These are phyloP conservation scores for Saitozyma podzolica DNA, from an alignment of 768 basidiomycete species.

Conservation along the genomic window DNA sequence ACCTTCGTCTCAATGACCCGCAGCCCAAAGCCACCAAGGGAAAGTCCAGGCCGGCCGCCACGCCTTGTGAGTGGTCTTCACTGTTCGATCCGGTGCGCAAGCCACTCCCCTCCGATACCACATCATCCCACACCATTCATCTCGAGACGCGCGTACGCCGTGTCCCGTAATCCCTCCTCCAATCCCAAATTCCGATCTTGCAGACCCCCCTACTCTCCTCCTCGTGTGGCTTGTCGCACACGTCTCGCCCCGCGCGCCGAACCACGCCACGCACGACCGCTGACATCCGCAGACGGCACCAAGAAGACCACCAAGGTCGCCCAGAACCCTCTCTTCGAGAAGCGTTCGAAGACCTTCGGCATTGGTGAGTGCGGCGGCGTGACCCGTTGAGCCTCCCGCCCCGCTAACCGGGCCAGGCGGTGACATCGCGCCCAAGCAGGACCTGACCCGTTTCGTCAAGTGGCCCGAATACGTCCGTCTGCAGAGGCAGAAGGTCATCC, in stretches of 20 bases:
- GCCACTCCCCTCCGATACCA: too few relatives aligned
- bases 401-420: conserved; percentile 64
- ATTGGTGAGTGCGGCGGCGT: conserved; percentile 64
- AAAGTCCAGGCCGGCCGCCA: conserved; percentile 53
- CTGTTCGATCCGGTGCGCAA: neutral
- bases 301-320: conserved; percentile 66
- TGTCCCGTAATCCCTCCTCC: too few relatives aligned
- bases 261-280: neutral
- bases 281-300: conserved; percentile 54
- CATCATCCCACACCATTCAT: too few relatives aligned
- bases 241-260: neutral
- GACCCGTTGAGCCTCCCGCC: neutral
- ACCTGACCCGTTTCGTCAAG: conserved; percentile 96
- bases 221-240: too few relatives aligned
- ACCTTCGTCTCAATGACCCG: conserved; percentile 52
- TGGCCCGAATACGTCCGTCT: conserved; percentile 99
- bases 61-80: conserved; percentile 49
- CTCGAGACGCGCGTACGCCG: too few relatives aligned
- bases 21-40: conserved; percentile 55
- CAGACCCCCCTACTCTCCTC: too few relatives aligned
- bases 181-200: too few relatives aligned
- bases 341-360: conserved; percentile 86
- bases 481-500: conserved; percentile 97
- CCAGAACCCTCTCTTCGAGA: conserved; percentile 96
- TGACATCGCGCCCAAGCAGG: conserved; percentile 83